phyloP scores from a whole-genome alignment of 192 early-diverging fungal species.

The Backusella australiensis region DNA sequence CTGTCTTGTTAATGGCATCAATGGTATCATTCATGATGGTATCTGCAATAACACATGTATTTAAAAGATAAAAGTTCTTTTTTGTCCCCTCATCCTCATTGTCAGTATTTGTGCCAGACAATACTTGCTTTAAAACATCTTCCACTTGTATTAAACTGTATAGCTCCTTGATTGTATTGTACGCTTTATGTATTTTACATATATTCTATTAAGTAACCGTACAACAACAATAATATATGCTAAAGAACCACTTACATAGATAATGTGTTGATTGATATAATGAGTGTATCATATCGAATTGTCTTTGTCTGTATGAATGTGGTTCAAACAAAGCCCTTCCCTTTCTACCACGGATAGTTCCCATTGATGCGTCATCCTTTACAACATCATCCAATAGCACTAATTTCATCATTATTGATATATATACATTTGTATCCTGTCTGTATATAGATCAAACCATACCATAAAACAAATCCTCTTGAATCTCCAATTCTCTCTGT shows the following conservation, averaged over 20 bases:
- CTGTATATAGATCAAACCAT: not conserved
- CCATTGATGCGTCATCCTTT: not conserved
- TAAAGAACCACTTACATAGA: not conserved
- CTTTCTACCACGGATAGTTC: not conserved
- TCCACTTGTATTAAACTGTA: not conserved
- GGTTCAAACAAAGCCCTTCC: not conserved
- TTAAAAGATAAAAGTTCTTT: not conserved
- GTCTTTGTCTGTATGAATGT: not conserved
- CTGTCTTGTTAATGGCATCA: not conserved
- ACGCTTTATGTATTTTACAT: not conserved
- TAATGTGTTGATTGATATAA: not conserved
- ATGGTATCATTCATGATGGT: not conserved
- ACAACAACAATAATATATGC: too few relatives aligned
- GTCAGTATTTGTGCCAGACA: not conserved
- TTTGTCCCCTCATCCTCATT: not conserved
- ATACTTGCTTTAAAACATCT: not conserved
- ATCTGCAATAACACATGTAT: not conserved
- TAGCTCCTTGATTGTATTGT: not conserved
- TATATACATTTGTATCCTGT: not conserved
- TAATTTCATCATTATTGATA: not conserved
- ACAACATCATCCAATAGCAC: slow-evolving; percentile 3
- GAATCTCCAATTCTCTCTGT: not conserved
- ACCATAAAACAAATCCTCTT: slow-evolving; percentile 5
- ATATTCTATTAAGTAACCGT: not conserved
- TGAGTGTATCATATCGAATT: not conserved